These are phyloP conservation scores for Colletotrichum sp. DNA, from an alignment of 2,329 filamentous ascomycete species.

Conservation along the genomic window DNA sequence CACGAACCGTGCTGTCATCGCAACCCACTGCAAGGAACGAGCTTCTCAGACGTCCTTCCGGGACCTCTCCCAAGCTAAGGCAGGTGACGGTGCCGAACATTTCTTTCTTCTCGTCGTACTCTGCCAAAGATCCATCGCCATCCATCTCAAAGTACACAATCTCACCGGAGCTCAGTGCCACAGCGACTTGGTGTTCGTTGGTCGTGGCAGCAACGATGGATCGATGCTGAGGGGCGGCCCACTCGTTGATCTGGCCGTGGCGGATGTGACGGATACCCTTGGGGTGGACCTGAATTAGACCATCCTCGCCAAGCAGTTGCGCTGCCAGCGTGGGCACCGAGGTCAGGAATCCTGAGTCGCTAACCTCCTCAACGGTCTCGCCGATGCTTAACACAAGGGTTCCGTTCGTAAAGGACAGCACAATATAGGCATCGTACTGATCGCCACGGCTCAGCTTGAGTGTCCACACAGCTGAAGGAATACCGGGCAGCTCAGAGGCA, in stretches of 20 bases:
- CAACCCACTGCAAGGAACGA: conserved; percentile 96
- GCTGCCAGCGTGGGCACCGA: conserved; percentile 90
- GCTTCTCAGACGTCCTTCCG: conserved; percentile 86
- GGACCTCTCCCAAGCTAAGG: conserved; percentile 91
- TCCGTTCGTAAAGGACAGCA: conserved; percentile 89
- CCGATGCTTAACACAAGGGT: conserved; percentile 95
- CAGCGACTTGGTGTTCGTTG: conserved; percentile 90
- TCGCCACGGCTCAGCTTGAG: conserved; percentile 84
- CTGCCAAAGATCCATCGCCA: conserved; percentile 84
- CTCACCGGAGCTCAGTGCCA: conserved; percentile 93
- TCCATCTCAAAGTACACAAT: conserved; percentile 99
- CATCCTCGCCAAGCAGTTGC: conserved; percentile 92
- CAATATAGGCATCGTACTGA: conserved; percentile 90
- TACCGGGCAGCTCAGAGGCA: conserved; percentile 87
- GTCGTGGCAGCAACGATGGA: conserved; percentile 95
- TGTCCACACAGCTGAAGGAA: conserved; percentile 94
- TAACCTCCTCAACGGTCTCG: conserved; percentile 95
- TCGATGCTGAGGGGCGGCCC: conserved; percentile 90
- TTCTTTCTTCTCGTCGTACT: conserved; percentile 93
- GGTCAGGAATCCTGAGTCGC: conserved; percentile 89
- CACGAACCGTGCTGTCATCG: conserved; percentile 94
- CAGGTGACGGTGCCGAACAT: conserved; percentile 96
- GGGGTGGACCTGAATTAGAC: conserved; percentile 93
- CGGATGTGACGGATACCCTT: conserved; percentile 93
- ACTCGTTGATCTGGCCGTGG: conserved; percentile 82